phyloP scores from a whole-genome alignment of 2,329 filamentous ascomycete genomes.

The Dothideomycetidae sp. region DNA sequence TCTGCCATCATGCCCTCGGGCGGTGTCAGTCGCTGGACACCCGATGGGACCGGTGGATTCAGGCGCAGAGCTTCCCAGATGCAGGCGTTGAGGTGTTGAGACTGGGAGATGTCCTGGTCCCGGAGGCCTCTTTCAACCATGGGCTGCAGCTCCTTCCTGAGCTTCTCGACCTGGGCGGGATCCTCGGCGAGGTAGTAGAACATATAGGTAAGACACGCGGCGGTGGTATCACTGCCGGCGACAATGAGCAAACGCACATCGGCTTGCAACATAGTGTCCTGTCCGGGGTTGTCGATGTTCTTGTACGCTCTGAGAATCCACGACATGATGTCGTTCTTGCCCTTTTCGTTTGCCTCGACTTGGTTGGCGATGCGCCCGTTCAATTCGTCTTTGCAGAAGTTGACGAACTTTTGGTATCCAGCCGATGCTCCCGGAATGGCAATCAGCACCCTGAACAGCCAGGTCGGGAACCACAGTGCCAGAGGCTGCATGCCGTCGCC shows the following conservation, averaged over 20 bases:
- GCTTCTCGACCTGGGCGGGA: conserved; percentile 18
- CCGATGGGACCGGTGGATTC: conserved; percentile 27
- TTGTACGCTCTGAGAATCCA: conserved; percentile 20
- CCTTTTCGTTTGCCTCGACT: conserved; percentile 11
- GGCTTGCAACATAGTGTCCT: conserved; percentile 17
- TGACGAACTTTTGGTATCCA: conserved; percentile 23
- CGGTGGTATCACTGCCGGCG: conserved; percentile 31
- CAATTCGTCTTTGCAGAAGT: conserved; percentile 23
- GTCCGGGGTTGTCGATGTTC: conserved; percentile 15
- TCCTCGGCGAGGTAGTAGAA: conserved; percentile 27
- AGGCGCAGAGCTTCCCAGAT: conserved; percentile 33
- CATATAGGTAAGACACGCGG: conserved; percentile 26
- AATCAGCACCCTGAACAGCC: conserved; percentile 22
- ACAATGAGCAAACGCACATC: conserved; percentile 23
- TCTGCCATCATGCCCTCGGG: conserved; percentile 30
- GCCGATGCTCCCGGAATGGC: conserved; percentile 22
- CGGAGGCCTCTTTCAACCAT: conserved; percentile 2
- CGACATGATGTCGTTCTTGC: conserved; percentile 20
- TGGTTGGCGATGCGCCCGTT: conserved; percentile 20
- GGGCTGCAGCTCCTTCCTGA: conserved; percentile 23
- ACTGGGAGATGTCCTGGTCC: conserved; percentile 13
- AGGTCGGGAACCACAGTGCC: conserved; percentile 18
- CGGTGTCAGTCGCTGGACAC: conserved; percentile 28
- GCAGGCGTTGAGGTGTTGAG: conserved; percentile 24
- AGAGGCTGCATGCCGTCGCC: conserved; percentile 20